These are phyloP conservation scores for Apiotrichum laibachii DNA, from an alignment of 1,284 basidiomycete genomes.

Conservation along the genomic window DNA sequence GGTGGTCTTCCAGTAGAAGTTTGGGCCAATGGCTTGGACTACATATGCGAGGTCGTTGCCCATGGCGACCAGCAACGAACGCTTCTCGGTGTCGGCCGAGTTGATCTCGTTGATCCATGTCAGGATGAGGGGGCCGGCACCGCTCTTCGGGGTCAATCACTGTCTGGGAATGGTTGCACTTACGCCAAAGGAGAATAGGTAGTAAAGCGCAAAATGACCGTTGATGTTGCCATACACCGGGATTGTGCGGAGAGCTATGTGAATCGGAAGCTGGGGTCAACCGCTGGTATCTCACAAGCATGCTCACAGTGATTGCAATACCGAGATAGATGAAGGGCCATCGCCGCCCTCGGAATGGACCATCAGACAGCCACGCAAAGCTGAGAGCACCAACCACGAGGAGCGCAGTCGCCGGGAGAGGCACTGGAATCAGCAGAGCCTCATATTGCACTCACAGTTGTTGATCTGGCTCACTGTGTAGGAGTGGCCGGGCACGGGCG, in stretches of 20 bases:
- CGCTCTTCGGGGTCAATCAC: background rate
- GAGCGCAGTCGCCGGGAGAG: constrained; percentile 32
- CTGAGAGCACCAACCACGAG: constrained; percentile 31
- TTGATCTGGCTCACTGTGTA: constrained; percentile 40
- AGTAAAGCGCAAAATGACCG: constrained; percentile 33
- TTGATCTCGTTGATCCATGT: constrained; percentile 43
- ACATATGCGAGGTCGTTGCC: constrained; percentile 44
- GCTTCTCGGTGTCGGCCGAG: constrained; percentile 35
- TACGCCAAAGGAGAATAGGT: constrained; percentile 13
- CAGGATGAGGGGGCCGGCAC: constrained; percentile 22
- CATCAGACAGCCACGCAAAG: constrained; percentile 42
- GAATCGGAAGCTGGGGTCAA: constrained; percentile 25
- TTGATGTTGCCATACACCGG: constrained; percentile 37
- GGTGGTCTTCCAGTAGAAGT: constrained; percentile 45
- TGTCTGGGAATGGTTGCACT: background rate
- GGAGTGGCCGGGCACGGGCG: constrained; percentile 33
- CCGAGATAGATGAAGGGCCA: constrained; percentile 41
- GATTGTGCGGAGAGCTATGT: constrained; percentile 25
- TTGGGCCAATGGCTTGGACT: constrained; percentile 39
- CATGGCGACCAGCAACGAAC: constrained; percentile 38
- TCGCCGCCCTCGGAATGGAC: constrained; percentile 30
- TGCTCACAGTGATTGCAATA: too few species aligned
- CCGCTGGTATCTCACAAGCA: constrained; percentile 1
- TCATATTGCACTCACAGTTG: constrained; percentile 11
- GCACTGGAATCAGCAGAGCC: constrained; percentile 16